Conservation (phyloP, 2,329 filamentous ascomycete genomes). For the Calonectria pseudoturangicola region DNA sequence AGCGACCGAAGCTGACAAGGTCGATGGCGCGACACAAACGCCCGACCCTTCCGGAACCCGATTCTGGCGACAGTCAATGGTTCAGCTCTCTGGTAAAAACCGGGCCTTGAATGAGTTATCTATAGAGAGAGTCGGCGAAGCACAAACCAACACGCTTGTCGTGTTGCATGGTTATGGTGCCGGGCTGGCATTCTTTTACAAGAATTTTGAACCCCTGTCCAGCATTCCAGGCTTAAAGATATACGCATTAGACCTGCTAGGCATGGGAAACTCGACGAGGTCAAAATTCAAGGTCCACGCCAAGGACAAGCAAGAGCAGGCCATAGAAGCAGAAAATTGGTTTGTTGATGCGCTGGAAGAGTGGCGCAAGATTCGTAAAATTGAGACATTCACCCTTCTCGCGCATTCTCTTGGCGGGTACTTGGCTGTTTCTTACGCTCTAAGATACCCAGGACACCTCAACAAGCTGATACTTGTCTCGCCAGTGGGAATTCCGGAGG, state of each 20-base stretch:
- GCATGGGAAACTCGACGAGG: constrained; percentile 92
- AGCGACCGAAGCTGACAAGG: constrained; percentile 76
- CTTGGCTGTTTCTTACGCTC: constrained; percentile 92
- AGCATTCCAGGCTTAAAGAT: constrained; percentile 88
- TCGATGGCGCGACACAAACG: constrained; percentile 65
- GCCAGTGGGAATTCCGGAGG: constrained; percentile 96
- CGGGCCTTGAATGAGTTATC: constrained; percentile 90
- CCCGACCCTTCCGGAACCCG: constrained; percentile 89
- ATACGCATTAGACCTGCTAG: constrained; percentile 96
- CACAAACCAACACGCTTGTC: constrained; percentile 90
- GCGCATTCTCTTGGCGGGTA: constrained; percentile 97
- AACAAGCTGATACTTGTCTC: constrained; percentile 98
- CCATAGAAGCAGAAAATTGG: constrained; percentile 93
- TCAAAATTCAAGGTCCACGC: constrained; percentile 89
- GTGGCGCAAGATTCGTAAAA: constrained; percentile 90
- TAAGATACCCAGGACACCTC: constrained; percentile 96
- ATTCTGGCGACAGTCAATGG: constrained; percentile 89
- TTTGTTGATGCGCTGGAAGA: constrained; percentile 98
- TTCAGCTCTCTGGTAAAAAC: constrained; percentile 90
- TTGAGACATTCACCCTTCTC: constrained; percentile 94
- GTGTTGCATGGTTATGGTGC: constrained; percentile 98
- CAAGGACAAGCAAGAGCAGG: constrained; percentile 86
- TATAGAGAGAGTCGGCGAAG: neutral
- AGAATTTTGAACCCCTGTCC: constrained; percentile 93
- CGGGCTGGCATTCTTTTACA: constrained; percentile 98